Conservation (phyloP, 306 rosid genomes). For the Vigna angularis region DNA sequence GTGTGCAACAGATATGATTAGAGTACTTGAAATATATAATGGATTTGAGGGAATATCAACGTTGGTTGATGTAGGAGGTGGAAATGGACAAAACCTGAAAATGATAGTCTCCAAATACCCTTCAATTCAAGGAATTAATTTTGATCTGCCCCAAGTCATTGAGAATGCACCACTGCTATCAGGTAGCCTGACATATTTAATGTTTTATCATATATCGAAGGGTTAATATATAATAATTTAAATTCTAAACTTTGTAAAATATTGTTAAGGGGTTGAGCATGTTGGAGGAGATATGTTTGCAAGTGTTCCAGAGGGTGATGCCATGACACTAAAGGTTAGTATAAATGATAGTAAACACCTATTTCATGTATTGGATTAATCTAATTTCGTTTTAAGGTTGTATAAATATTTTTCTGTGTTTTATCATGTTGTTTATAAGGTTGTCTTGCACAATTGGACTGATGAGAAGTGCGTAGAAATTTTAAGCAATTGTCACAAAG, state of each 20-base stretch:
- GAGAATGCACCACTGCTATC: conserved; percentile 33
- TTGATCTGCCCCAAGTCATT: conserved; percentile 51
- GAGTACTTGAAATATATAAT: conserved; percentile 40
- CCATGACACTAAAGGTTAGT: conserved; percentile 45
- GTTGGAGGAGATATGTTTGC: conserved; percentile 51
- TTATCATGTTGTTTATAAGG: conserved; percentile 17
- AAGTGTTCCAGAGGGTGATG: conserved; percentile 45
- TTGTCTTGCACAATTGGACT: conserved; percentile 45
- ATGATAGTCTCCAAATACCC: conserved; percentile 45
- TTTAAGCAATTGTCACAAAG: conserved; percentile 43
- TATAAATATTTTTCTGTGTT: neutral
- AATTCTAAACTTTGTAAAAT: neutral
- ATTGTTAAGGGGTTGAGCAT: conserved; percentile 45
- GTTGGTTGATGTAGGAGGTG: conserved; percentile 54
- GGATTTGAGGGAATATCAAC: conserved; percentile 46
- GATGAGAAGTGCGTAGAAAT: conserved; percentile 43
- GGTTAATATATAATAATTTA: neutral
- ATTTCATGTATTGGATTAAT: too few species aligned
- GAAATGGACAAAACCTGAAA: conserved; percentile 45
- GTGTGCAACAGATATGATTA: conserved; percentile 25
- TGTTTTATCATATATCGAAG: neutral
- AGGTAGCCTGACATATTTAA: neutral
- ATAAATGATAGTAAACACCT: neutral
- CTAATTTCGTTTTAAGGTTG: neutral
- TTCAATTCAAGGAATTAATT: conserved; percentile 47